These are phyloP conservation scores for Aquanectria penicillioides DNA, from an alignment of 2,329 filamentous ascomycete genomes.

Conservation along the genomic window DNA sequence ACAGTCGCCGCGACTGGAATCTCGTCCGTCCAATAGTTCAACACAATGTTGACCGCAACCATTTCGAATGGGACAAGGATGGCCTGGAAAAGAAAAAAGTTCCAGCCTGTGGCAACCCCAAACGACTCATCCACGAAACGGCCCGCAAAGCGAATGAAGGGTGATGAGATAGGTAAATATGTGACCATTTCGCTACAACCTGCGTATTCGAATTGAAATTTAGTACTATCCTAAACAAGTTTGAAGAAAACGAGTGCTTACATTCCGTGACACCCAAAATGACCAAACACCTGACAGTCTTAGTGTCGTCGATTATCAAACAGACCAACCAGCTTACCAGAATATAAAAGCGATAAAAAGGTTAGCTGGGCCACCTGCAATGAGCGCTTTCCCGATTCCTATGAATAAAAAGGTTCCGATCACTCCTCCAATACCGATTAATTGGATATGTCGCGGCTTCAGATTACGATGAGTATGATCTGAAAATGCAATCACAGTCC, in stretches of 20 bases:
- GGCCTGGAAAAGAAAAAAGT: constrained; percentile 78
- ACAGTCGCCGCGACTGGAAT: constrained; percentile 71
- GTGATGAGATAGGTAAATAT: constrained; percentile 79
- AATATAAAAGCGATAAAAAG: constrained; percentile 69
- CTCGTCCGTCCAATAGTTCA: constrained; percentile 70
- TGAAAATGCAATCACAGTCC: no score
- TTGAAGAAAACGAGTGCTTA: no score
- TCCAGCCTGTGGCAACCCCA: constrained; percentile 77
- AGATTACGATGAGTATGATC: constrained; percentile 59
- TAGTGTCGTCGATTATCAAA: no score
- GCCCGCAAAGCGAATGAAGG: constrained; percentile 81
- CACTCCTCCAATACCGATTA: constrained; percentile 71
- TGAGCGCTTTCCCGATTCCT: constrained; percentile 64
- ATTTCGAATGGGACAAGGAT: constrained; percentile 75
- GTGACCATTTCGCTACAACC: constrained; percentile 85
- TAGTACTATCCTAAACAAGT: no score
- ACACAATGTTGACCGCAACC: constrained; percentile 70
- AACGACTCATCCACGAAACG: constrained; percentile 81
- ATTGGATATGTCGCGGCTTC: constrained; percentile 66
- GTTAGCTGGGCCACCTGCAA: constrained; percentile 68
- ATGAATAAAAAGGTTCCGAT: constrained; percentile 71
- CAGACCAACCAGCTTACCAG: constrained; percentile 70
- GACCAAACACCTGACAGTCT: no score
- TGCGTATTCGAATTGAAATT: no score
- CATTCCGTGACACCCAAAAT: constrained; percentile 68